These are phyloP conservation scores for Westerdykella sp. DNA, from an alignment of 2,329 filamentous ascomycete species.

Conservation along the genomic window DNA sequence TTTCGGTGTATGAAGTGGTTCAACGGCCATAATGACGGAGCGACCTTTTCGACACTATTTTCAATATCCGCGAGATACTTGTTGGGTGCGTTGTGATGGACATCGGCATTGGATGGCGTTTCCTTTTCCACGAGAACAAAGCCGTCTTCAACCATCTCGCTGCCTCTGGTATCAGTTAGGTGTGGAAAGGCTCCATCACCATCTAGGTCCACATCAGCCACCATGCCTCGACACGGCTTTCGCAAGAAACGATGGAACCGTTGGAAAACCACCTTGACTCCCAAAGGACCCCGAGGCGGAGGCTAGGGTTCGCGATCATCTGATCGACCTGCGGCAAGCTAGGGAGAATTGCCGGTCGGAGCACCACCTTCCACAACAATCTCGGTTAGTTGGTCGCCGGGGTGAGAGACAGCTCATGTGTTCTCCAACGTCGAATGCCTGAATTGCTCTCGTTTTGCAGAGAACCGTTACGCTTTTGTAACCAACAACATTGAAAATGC, in stretches of 20 bases:
- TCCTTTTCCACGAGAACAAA: slow-evolving; percentile 7
- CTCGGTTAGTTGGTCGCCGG: slow-evolving; percentile 7
- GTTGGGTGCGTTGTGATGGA: background rate
- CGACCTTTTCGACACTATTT: slow-evolving; percentile 38
- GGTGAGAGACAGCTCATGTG: slow-evolving; percentile 6
- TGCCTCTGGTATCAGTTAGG: too few species aligned
- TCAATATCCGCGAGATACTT: slow-evolving; percentile 27
- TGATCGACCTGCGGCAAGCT: slow-evolving; percentile 3
- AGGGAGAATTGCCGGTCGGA: slow-evolving; percentile 8
- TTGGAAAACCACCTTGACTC: too few species aligned
- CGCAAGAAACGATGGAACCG: too few species aligned
- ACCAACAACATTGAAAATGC: slow-evolving; percentile 4
- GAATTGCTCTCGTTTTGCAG: background rate
- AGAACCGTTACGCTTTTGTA: background rate
- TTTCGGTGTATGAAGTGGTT: slow-evolving; percentile 50
- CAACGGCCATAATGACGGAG: slow-evolving; percentile 39
- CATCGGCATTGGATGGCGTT: background rate
- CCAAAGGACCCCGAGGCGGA: too few species aligned
- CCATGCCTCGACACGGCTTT: too few species aligned
- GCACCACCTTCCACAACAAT: slow-evolving; percentile 4
- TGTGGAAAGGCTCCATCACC: too few species aligned
- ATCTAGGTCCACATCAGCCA: too few species aligned
- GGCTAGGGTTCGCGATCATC: background rate
- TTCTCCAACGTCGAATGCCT: slow-evolving; percentile 1
- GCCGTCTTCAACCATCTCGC: slow-evolving; percentile 8